Evolutionary conservation across 768 basidiomycete genomes (phyloP).

Genomic region (Mycena belliarum): DNA sequence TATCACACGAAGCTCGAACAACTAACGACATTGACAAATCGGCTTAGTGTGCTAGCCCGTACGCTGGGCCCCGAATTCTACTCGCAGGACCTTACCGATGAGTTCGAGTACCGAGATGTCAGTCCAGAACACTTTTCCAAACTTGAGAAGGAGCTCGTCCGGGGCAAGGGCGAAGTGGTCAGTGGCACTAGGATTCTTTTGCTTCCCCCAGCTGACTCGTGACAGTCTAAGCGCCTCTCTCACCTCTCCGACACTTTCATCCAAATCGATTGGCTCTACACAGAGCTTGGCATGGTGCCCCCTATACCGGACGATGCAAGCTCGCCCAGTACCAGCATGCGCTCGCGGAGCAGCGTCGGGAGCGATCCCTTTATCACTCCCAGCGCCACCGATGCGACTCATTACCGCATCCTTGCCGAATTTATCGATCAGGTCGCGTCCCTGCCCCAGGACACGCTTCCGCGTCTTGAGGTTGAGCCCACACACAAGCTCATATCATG

Average conservation of each 20-base stretch:
- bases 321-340: conserved; percentile 17
- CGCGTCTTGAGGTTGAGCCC: conserved; percentile 79
- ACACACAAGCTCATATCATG: conserved; percentile 73
- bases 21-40: conserved; percentile 66
- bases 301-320: conserved; percentile 30
- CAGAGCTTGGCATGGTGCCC: conserved; percentile 75
- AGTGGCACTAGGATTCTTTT: conserved; percentile 31
- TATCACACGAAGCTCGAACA: conserved; percentile 82
- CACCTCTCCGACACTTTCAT: conserved; percentile 64
- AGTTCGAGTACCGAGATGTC: conserved; percentile 61
- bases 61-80: conserved; percentile 66
- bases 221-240: conserved; percentile 65
- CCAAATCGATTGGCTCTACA: conserved; percentile 81
- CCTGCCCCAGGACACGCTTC: conserved; percentile 35
- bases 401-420: conserved; percentile 58
- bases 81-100: conserved; percentile 52
- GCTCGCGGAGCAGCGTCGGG: conserved; percentile 14
- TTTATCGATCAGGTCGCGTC: conserved; percentile 43
- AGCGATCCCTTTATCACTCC: conserved; percentile 22
- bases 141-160: conserved; percentile 81
- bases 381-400: conserved; percentile 40
- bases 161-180: conserved; percentile 86
- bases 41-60: conserved; percentile 57
- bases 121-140: conserved; percentile 78
- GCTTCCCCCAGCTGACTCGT: background rate